Conservation (phyloP, 1,284 basidiomycete species). For the Bjerkandera adusta region DNA sequence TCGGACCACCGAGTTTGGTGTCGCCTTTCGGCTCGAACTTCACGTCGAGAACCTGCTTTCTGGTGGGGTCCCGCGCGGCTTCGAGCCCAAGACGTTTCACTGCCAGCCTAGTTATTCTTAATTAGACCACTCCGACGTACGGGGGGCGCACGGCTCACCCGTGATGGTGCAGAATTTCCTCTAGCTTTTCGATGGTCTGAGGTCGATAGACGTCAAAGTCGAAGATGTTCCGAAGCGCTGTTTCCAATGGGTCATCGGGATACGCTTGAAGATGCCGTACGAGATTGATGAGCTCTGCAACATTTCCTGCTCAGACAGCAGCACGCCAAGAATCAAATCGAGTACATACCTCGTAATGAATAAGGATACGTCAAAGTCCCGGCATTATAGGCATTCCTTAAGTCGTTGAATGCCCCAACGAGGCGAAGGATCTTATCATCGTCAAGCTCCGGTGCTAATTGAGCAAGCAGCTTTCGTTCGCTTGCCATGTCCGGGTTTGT, state of each 20-base stretch:
- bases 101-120: slow-evolving; percentile 39
- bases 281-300: slow-evolving; percentile 60
- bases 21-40: slow-evolving; percentile 52
- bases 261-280: slow-evolving; percentile 61
- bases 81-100: slow-evolving; percentile 53
- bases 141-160: slow-evolving; percentile 38
- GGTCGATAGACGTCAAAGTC: slow-evolving; percentile 68
- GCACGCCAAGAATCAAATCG: not conserved
- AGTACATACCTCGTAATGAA: slow-evolving; percentile 51
- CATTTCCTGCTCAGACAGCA: not conserved
- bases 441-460: slow-evolving; percentile 59
- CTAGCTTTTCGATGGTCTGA: slow-evolving; percentile 59
- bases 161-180: slow-evolving; percentile 53
- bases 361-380: slow-evolving; percentile 63
- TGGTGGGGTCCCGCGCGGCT: slow-evolving; percentile 48
- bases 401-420: slow-evolving; percentile 61
- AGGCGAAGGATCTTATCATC: slow-evolving; percentile 52
- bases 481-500: slow-evolving; percentile 64
- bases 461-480: slow-evolving; percentile 53
- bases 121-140: not conserved
- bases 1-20: slow-evolving; percentile 47
- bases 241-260: slow-evolving; percentile 52
- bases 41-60: slow-evolving; percentile 50
- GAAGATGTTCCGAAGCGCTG: slow-evolving; percentile 59
- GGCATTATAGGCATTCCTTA: slow-evolving; percentile 53